A percentile compares a stretch with the other conserved stretches of the same genome.
Evolutionary conservation across 306 rosid species (phyloP).

Genomic region (Luffa aegyptiaca): DNA sequence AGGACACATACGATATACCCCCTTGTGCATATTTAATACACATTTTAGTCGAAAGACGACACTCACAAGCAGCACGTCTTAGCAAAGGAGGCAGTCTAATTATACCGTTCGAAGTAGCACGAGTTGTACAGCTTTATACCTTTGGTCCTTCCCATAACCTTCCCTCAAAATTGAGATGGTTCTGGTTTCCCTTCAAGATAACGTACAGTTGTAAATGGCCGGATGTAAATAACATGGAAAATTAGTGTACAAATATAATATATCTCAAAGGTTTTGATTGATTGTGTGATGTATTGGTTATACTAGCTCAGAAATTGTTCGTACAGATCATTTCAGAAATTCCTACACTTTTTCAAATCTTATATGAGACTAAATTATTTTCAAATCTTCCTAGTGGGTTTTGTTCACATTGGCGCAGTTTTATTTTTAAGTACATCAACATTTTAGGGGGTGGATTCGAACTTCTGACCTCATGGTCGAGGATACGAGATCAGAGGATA

Average conservation of each 20-base stretch:
- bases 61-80: not conserved
- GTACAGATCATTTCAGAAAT: not conserved
- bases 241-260: not conserved
- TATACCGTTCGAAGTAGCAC: not conserved
- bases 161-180: not conserved
- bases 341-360: not conserved
- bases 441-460: too few relatives aligned
- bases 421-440: too few relatives aligned
- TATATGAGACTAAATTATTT: too few relatives aligned
- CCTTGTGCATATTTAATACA: not conserved
- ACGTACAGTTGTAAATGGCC: not conserved
- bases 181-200: not conserved
- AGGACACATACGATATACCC: not conserved
- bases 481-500: too few relatives aligned
- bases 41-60: not conserved
- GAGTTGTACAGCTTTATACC: not conserved
- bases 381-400: too few relatives aligned
- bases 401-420: too few relatives aligned
- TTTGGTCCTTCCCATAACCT: not conserved
- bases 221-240: not conserved
- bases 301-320: not conserved
- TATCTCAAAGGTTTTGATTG: not conserved
- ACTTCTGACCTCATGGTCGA: too few relatives aligned
- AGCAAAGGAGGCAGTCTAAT: not conserved
- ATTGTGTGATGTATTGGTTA: not conserved